Evolutionary conservation across 2,329 filamentous ascomycete species (phyloP), one percentile per base, ranked within the genome.

Genomic region (Aspergillus pseudonomiae): DNA sequence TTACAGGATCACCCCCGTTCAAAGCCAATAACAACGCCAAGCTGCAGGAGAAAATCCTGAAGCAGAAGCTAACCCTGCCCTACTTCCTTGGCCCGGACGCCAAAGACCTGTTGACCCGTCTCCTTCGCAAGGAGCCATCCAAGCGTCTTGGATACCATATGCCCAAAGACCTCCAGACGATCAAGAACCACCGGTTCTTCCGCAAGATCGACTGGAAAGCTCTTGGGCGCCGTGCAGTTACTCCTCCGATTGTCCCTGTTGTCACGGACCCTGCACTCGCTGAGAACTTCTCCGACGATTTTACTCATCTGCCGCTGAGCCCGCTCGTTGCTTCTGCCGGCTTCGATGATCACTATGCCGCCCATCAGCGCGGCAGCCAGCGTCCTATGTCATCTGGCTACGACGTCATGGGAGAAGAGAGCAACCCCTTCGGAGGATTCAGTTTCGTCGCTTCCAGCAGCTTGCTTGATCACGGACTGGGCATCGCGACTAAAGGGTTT

Each of bases 181-280:
- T 99, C 80, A 96, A 96, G 84, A 89, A 89, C 67, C 95, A 99
- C 76, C 88, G 95, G 11, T 99, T 99, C 84, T 99, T 99, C 86
- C 89, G 92, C 74, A 95, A 93, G 82, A 96, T 99, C 73, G 90
- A 99, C 80, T 99, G 95, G 95, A 90, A 89, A 79, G 90, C 89
- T 71, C 86, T 99, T 16, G 93, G 91, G 66, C 88, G 87, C 32
- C 87, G 94, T 41, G 92, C 97, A 78, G 70, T 97, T 54, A 90
- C 92, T 70, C 91, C 95, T 1, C 95, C 95, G 0, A 98, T 99
- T 71, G 88, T 91, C 75, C 95, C 95, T 19, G 85, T 98, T 72
- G 94, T 99, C 74, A 98, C 95, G 0, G 93, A 99, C 73, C 95
- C 95, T 0, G 94, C 96, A 77, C 84, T 97, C 53, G 95, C 95